A percentile compares a stretch with the other conserved stretches of the same genome.
phyloP scores from a whole-genome alignment of 352 stramenopile genomes.

The Phytophthora cajani region DNA sequence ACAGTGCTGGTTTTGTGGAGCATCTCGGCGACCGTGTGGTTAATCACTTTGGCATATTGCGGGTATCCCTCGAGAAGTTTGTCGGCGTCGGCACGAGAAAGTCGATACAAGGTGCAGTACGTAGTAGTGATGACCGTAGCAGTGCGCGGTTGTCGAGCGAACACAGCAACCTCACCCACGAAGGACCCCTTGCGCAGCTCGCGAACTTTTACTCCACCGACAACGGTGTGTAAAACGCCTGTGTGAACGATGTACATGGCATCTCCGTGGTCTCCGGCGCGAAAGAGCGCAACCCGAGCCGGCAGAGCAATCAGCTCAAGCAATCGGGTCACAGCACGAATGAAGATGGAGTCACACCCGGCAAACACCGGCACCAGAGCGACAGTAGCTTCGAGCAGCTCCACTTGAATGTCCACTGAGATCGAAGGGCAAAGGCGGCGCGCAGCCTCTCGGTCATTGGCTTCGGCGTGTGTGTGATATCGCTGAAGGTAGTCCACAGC shows the following conservation, averaged over 20 bases:
- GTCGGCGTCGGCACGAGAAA: conserved; percentile 57
- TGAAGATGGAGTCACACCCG: conserved; percentile 62
- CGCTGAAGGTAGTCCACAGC: conserved; percentile 73
- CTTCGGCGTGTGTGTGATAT: conserved; percentile 68
- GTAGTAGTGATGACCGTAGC: conserved; percentile 69
- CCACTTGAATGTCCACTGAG: conserved; percentile 71
- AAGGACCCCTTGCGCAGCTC: conserved; percentile 73
- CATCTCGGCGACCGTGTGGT: conserved; percentile 50
- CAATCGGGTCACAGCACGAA: conserved; percentile 60
- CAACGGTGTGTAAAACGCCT: conserved; percentile 64
- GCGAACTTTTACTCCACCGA: conserved; percentile 70
- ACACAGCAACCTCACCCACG: conserved; percentile 72
- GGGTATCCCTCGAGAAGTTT: conserved; percentile 66
- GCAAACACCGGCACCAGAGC: conserved; percentile 66
- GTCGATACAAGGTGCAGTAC: conserved; percentile 69
- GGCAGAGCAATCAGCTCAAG: conserved; percentile 66
- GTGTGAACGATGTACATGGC: conserved; percentile 79
- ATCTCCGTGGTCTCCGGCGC: conserved; percentile 63
- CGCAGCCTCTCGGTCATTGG: conserved; percentile 66
- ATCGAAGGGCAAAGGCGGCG: conserved; percentile 76
- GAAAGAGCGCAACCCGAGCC: conserved; percentile 64
- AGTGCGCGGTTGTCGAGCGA: conserved; percentile 65
- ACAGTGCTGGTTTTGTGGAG: conserved; percentile 33
- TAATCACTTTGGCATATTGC: conserved; percentile 50
- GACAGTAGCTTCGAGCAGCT: conserved; percentile 60